Base-by-base conservation (phyloP, 2,329 filamentous ascomycete genomes). In the Cladosporium velox region DNA sequence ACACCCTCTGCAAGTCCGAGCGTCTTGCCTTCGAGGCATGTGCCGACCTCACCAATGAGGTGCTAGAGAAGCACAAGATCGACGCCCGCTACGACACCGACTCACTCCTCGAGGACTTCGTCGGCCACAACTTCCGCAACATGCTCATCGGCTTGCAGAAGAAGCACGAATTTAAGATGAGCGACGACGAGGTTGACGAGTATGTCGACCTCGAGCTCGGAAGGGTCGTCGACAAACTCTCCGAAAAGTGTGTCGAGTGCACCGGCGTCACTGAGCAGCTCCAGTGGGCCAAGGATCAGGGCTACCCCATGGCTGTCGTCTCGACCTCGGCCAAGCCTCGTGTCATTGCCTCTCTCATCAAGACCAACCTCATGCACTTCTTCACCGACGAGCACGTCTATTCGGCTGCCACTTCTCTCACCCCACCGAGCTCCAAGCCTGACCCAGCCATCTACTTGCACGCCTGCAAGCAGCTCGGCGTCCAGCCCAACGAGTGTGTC, bases 71-170 rank as follows among this genome's bases (percentile, higher is more conserved):
- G 75, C 85, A 90, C 75, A 81, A 84, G 73, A 83, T 92, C 73
- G 75, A 83, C 30, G 84, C 87, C 72, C 87, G 86, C 76, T 97
- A 96, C 83, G 93, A 91, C 4, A 90, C 90, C 75, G 86, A 89
- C 58, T 85, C 88, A 67, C 88, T 97, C 70, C 91, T 96, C 81
- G 83, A 85, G 72, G 91, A 96, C 81, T 97, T 96, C 75, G 92
- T 97, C 72, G 93, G 93, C 73, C 90, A 95, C 79, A 96, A 96
- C 86, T 97, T 96, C 86, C 91, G 92, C 72, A 91, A 92, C 80
- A 96, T 96, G 91, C 89, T 96, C 81, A 79, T 83, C 67, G 88
- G 87, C 68, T 87, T 97, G 68, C 88, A 93, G 79, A 82, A 87
- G 78, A 90, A 91, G 79, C 88, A 91, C 84, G 83, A 85, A 79